These are phyloP conservation scores for Gracilaria domingensis DNA, from an alignment of 23 red algal genomes.

Conservation along the genomic window DNA sequence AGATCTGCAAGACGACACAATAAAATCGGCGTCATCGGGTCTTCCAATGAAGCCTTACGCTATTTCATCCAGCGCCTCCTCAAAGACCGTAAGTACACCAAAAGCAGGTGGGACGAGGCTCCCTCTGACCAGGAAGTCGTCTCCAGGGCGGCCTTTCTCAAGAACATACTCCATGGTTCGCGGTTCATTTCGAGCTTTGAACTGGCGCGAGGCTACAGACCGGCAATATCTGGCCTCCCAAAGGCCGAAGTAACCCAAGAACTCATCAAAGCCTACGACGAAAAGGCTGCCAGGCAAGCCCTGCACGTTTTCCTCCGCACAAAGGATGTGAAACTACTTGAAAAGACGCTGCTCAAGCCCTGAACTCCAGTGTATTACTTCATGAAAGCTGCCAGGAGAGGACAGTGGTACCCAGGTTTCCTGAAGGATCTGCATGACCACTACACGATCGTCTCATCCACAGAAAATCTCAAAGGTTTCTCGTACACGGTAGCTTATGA, in stretches of 20 bases:
- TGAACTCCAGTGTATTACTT: constrained; percentile 7
- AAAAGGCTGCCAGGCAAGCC: neutral
- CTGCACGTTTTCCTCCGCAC: neutral
- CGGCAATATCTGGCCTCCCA: neutral
- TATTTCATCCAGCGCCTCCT: too few species aligned
- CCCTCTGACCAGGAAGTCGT: neutral
- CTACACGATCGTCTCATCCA: neutral
- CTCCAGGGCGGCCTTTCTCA: neutral
- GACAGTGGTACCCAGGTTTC: neutral
- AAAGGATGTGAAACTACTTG: neutral
- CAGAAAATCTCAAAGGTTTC: neutral
- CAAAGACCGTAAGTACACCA: neutral
- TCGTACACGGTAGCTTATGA: neutral
- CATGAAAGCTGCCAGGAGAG: neutral
- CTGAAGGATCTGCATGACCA: neutral
- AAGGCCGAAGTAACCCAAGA: neutral
- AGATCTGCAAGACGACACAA: too few species aligned
- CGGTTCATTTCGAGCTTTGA: constrained; percentile 7
- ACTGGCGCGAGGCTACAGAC: constrained; percentile 23
- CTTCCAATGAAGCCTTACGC: too few species aligned
- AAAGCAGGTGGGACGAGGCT: neutral
- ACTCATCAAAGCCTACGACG: neutral
- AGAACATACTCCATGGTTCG: neutral
- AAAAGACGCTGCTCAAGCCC: neutral
- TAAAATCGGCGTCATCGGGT: too few species aligned